Conservation (phyloP, 2,329 filamentous ascomycete species). For the Aureobasidium namibiae region DNA sequence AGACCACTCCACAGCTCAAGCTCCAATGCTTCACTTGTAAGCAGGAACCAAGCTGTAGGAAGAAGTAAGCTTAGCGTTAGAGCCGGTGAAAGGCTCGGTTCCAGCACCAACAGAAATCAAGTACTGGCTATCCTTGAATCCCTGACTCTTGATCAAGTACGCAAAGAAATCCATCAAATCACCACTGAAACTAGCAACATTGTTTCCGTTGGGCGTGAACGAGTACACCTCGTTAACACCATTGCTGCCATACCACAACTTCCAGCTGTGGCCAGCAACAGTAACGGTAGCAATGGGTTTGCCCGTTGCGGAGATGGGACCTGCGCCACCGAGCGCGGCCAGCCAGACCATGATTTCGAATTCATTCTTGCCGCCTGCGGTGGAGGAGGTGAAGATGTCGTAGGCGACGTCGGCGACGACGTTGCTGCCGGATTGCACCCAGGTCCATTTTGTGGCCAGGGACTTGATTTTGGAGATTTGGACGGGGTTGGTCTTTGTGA, state of each 20-base stretch:
- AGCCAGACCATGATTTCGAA: conserved; percentile 64
- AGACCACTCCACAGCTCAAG: neutral
- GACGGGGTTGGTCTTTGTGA: conserved; percentile 21
- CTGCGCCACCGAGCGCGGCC: conserved; percentile 47
- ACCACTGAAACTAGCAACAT: conserved; percentile 44
- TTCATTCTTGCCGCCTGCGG: conserved; percentile 37
- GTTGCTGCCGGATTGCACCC: conserved; percentile 40
- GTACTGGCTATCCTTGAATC: conserved; percentile 43
- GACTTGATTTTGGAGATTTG: conserved; percentile 31
- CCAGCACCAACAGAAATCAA: conserved; percentile 47
- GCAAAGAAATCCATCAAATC: conserved; percentile 51
- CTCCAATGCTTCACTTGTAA: neutral
- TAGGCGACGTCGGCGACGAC: conserved; percentile 54
- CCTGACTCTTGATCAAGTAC: conserved; percentile 45
- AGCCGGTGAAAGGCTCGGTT: conserved; percentile 50
- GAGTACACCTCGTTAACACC: conserved; percentile 53
- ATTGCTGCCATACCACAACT: conserved; percentile 54
- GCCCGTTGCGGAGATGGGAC: conserved; percentile 51
- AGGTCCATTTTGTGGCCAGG: conserved; percentile 39
- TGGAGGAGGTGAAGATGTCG: conserved; percentile 51
- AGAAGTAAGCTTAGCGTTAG: conserved; percentile 36
- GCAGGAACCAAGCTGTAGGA: conserved; percentile 9
- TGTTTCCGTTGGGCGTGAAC: conserved; percentile 43
- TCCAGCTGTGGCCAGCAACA: conserved; percentile 48
- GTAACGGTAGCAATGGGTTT: conserved; percentile 44